A percentile compares a stretch with the other conserved stretches of the same genome.
phyloP scores from a whole-genome alignment of 768 basidiomycete species.

The Naganishia randhawae region DNA sequence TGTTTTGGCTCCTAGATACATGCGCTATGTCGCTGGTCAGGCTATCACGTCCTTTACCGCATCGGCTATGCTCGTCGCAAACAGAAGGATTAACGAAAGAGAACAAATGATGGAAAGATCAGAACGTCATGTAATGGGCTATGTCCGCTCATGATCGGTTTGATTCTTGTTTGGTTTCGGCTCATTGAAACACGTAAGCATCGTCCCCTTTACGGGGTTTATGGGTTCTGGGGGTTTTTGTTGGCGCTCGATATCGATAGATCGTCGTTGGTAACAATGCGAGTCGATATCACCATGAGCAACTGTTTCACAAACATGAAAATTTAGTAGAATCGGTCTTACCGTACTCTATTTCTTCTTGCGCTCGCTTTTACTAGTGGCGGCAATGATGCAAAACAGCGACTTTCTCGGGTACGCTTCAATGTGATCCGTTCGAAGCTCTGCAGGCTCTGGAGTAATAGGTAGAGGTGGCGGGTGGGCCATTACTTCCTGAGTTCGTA shows the following conservation, averaged over 20 bases:
- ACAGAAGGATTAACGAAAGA: slow-evolving; percentile 1
- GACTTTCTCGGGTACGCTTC: slow-evolving; percentile 6
- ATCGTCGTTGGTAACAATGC: slow-evolving; percentile 22
- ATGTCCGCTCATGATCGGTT: slow-evolving; percentile 2
- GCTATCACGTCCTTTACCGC: background rate
- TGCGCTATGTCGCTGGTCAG: slow-evolving; percentile 23
- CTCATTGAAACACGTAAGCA: slow-evolving; percentile 21
- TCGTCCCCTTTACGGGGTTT: background rate
- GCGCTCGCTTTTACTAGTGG: slow-evolving; percentile 21
- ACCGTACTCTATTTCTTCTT: slow-evolving; percentile 13
- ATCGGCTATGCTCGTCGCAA: slow-evolving; percentile 19
- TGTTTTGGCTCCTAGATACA: slow-evolving; percentile 21
- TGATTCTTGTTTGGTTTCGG: background rate
- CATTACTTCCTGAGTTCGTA: slow-evolving; percentile 22
- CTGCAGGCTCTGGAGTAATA: background rate
- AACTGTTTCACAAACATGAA: background rate
- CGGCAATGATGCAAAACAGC: background rate
- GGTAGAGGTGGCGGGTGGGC: slow-evolving; percentile 19
- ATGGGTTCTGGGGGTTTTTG: slow-evolving; percentile 15
- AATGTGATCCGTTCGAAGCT: background rate
- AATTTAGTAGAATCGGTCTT: slow-evolving; percentile 10
- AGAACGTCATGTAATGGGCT: background rate
- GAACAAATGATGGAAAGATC: background rate
- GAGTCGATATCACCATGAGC: background rate
- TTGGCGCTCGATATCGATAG: slow-evolving; percentile 10